Percentiles rank a stretch among this genome's conserved stretches.
Evolutionary conservation across 73 alveolate genomes (phyloP).

Genomic region (Breviolum minutum): DNA sequence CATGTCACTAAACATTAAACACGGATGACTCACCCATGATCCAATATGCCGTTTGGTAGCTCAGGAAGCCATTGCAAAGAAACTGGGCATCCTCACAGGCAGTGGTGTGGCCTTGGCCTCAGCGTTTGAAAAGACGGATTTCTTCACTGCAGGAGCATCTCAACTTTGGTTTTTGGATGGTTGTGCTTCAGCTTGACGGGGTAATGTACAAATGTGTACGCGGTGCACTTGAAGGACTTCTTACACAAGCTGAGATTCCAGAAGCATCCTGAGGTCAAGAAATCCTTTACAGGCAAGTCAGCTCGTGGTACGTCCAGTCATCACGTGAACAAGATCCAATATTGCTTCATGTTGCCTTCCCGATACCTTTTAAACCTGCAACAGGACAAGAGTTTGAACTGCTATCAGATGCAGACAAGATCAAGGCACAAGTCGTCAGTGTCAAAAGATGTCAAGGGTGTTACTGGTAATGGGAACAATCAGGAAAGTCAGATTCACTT

Average conservation of each 20-base stretch:
- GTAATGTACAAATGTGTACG: neutral
- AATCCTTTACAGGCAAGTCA: slow-evolving; percentile 76
- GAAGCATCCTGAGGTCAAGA: neutral
- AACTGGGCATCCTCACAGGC: slow-evolving; percentile 97
- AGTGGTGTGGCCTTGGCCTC: neutral
- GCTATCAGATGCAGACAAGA: slow-evolving; percentile 58
- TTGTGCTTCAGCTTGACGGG: neutral
- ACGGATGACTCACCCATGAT: neutral
- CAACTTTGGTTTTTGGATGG: neutral
- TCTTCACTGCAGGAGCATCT: neutral
- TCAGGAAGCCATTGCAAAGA: slow-evolving; percentile 98
- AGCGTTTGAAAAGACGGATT: neutral
- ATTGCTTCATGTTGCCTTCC: neutral
- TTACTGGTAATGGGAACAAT: neutral
- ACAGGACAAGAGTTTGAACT: slow-evolving; percentile 79
- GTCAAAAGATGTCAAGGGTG: neutral
- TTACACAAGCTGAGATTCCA: too few relatives aligned
- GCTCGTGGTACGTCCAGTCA: neutral
- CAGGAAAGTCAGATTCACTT: neutral
- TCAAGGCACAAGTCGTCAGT: slow-evolving; percentile 23
- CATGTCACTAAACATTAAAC: too few relatives aligned
- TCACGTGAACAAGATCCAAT: neutral
- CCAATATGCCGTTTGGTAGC: neutral
- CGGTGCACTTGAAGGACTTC: neutral
- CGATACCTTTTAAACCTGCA: neutral